These are phyloP conservation scores for Mortierella sp. DNA, from an alignment of 371 early-diverging fungal species.

Conservation along the genomic window DNA sequence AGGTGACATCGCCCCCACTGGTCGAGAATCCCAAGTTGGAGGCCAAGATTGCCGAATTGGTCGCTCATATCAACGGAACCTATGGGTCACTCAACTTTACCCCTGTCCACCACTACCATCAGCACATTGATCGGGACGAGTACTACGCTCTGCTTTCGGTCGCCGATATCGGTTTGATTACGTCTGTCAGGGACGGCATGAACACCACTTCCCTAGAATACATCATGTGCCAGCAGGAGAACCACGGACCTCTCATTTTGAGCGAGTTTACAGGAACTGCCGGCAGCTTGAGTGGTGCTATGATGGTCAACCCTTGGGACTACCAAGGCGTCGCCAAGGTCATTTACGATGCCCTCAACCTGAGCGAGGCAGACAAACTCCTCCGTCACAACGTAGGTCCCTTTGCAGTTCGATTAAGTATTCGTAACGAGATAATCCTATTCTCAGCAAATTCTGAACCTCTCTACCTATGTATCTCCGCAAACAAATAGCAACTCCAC, in stretches of 20 bases:
- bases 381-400: constrained; percentile 78
- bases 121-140: constrained; percentile 94
- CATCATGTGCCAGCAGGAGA: constrained; percentile 96
- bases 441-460: background rate
- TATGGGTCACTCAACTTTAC: constrained; percentile 96
- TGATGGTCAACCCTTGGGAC: constrained; percentile 99
- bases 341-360: constrained; percentile 90
- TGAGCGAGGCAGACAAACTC: constrained; percentile 86
- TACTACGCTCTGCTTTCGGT: constrained; percentile 95
- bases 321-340: constrained; percentile 94
- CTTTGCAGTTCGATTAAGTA: constrained; percentile 12
- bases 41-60: constrained; percentile 88
- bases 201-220: constrained; percentile 99
- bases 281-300: constrained; percentile 90
- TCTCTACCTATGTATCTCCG: background rate
- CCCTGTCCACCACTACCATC: constrained; percentile 97
- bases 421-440: constrained; percentile 16
- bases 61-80: constrained; percentile 94
- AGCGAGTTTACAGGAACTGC: constrained; percentile 99
- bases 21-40: constrained; percentile 79
- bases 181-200: constrained; percentile 99
- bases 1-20: constrained; percentile 74
- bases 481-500: constrained; percentile 77
- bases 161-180: constrained; percentile 97
- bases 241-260: constrained; percentile 92